A percentile compares a stretch with the other conserved stretches of the same genome.
These are phyloP conservation scores for Meyerozyma carpophila DNA, from an alignment of 1,139 yeast species.

Conservation along the genomic window DNA sequence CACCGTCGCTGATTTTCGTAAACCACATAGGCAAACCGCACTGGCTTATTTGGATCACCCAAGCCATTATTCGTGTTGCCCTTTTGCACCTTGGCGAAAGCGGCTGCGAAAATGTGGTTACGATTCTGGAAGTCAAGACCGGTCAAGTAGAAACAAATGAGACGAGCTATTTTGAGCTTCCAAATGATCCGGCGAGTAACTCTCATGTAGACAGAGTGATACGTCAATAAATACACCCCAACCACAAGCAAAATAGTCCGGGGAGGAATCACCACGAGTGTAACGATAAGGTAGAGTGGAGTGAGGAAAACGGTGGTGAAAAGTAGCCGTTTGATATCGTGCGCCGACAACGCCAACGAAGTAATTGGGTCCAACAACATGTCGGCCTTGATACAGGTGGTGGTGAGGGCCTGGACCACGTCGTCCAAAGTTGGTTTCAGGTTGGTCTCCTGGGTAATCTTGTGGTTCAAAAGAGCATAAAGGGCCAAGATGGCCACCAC, in stretches of 20 bases:
- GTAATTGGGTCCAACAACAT: conserved; percentile 74
- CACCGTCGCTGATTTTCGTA: conserved; percentile 95
- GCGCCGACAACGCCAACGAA: conserved; percentile 60
- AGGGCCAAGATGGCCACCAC: conserved; percentile 63
- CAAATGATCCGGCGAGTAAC: conserved; percentile 78
- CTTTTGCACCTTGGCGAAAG: conserved; percentile 56
- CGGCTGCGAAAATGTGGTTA: conserved; percentile 48
- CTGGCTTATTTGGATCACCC: conserved; percentile 45
- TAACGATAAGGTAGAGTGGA: conserved; percentile 70
- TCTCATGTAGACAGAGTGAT: conserved; percentile 80
- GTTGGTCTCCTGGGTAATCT: conserved; percentile 47
- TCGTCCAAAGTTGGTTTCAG: conserved; percentile 82
- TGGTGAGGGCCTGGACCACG: conserved; percentile 74
- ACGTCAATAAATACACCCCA: conserved; percentile 67
- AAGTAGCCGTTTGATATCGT: conserved; percentile 72
- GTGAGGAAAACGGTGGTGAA: conserved; percentile 83
- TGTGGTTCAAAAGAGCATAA: conserved; percentile 57
- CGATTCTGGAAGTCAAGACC: conserved; percentile 71
- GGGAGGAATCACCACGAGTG: conserved; percentile 66
- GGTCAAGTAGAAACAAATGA: conserved; percentile 72
- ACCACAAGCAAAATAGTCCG: conserved; percentile 55
- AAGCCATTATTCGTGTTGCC: conserved; percentile 18
- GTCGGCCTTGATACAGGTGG: conserved; percentile 72
- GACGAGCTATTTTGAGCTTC: conserved; percentile 70
- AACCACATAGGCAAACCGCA: conserved; percentile 85